phyloP scores from a whole-genome alignment of 331 rosid species.

The Prunus yedoensis region DNA sequence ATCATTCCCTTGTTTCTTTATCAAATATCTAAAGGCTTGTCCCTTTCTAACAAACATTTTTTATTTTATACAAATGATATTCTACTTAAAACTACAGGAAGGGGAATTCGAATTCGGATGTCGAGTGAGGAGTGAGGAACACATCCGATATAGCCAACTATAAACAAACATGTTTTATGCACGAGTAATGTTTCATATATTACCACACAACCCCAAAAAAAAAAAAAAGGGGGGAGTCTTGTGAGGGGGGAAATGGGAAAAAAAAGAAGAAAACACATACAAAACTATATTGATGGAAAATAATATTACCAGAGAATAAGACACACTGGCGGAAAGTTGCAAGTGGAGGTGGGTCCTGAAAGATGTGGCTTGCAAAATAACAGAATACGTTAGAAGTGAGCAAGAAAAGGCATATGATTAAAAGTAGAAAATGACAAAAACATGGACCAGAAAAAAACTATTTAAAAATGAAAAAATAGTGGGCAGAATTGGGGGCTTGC shows the following conservation, averaged over 20 bases:
- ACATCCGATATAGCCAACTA: no score
- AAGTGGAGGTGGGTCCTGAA: neutral
- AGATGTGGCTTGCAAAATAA: neutral
- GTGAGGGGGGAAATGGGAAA: neutral
- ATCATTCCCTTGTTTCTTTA: neutral
- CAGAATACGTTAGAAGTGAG: neutral
- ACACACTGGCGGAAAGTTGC: neutral
- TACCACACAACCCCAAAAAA: neutral
- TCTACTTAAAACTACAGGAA: no score
- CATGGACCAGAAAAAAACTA: neutral
- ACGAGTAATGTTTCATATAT: no score
- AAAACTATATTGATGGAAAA: neutral
- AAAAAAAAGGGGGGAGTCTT: no score
- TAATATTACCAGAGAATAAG: neutral
- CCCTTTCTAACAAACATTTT: no score
- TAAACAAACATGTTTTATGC: no score
- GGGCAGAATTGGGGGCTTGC: neutral
- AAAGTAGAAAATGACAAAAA: neutral
- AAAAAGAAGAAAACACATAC: neutral
- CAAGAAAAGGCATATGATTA: neutral
- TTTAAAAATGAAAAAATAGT: neutral
- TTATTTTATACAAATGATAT: no score
- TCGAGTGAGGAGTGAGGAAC: fast-evolving
- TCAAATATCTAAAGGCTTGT: no score
- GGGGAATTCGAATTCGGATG: no score